phyloP scores from a whole-genome alignment of 495 filamentous ascomycete genomes.

The Penicillium diatomitis region DNA sequence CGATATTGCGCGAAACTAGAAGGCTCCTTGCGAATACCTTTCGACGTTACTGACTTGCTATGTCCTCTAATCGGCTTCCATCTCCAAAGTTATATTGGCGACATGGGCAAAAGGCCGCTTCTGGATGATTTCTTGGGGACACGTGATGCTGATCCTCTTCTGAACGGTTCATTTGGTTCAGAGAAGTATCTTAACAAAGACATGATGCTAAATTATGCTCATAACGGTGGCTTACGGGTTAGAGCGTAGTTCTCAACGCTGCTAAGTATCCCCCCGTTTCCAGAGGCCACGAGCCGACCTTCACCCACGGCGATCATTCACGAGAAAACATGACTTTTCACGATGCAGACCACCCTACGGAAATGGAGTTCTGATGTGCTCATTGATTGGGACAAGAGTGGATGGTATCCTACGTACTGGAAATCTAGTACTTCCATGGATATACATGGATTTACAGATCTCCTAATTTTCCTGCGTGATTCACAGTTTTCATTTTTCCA shows the following conservation, averaged over 20 bases:
- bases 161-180: constrained; percentile 26
- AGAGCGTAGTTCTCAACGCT: constrained; percentile 23
- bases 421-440: constrained; percentile 11
- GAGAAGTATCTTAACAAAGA: constrained; percentile 20
- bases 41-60: constrained; percentile 13
- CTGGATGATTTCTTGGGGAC: constrained; percentile 24
- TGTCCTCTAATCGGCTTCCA: constrained; percentile 20
- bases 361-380: constrained; percentile 16
- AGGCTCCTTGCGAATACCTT: constrained; percentile 1
- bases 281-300: constrained; percentile 4
- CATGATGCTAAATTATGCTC: constrained; percentile 18
- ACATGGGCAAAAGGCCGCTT: constrained; percentile 20
- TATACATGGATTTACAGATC: no score
- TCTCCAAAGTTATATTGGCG: constrained; percentile 19
- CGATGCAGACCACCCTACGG: constrained; percentile 7
- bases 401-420: constrained; percentile 37
- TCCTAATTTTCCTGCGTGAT: no score
- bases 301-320: constrained; percentile 15
- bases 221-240: constrained; percentile 7
- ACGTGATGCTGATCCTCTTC: constrained; percentile 6
- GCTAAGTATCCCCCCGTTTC: constrained; percentile 18
- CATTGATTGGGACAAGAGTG: constrained; percentile 36
- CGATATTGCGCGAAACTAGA: constrained; percentile 2
- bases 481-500: no score
- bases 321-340: constrained; percentile 9